A percentile compares a stretch with the other conserved stretches of the same genome.
phyloP scores from a whole-genome alignment of 176 grass and related monocot species.

The Lolium rigidum region DNA sequence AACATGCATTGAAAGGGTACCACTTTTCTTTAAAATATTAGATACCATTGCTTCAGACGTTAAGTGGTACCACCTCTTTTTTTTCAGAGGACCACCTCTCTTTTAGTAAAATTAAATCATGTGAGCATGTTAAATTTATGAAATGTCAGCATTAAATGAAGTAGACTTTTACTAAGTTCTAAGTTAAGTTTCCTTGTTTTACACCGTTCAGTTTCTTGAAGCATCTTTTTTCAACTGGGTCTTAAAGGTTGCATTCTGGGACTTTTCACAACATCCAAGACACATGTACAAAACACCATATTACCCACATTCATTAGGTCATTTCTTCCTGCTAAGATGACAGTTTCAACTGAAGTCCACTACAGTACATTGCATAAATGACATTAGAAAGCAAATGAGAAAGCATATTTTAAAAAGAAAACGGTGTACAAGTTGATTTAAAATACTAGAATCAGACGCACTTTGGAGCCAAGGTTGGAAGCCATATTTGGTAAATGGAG shows the following conservation, averaged over 20 bases:
- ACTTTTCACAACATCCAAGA: not conserved
- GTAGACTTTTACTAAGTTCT: not conserved
- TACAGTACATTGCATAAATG: not conserved
- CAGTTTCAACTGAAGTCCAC: not conserved
- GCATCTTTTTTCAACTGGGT: not conserved
- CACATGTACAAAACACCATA: not conserved
- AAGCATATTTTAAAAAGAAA: not conserved
- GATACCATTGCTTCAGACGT: too few species aligned
- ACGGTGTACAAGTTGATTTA: not conserved
- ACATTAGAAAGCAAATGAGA: not conserved
- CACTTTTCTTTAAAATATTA: too few species aligned
- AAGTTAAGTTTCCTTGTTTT: not conserved
- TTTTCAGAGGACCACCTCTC: not conserved
- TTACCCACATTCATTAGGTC: not conserved
- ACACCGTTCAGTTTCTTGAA: not conserved
- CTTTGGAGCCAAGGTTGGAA: too few species aligned
- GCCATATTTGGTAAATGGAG: not conserved
- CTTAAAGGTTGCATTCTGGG: not conserved
- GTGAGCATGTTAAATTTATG: not conserved
- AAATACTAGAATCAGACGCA: not conserved
- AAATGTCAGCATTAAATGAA: too few species aligned
- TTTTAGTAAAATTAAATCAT: slow-evolving; percentile 2
- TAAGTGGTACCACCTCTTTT: not conserved
- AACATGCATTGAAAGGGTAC: too few species aligned
- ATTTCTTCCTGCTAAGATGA: not conserved